These are phyloP conservation scores for Pestalotiopsis sp. DNA, from an alignment of 2,329 filamentous ascomycete species.

Conservation along the genomic window DNA sequence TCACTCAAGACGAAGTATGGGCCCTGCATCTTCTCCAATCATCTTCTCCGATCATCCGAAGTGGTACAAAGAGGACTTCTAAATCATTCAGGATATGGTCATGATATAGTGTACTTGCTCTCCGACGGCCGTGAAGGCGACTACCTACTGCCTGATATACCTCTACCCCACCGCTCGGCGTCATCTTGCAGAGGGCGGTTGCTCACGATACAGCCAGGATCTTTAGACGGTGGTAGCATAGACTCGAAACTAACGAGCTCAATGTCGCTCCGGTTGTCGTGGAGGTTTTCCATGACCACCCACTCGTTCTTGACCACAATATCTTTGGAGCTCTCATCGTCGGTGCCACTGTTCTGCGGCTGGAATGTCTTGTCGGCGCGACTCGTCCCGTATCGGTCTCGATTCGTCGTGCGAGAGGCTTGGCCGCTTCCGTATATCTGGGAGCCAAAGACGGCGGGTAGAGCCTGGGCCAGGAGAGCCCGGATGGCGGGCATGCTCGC, in stretches of 20 bases:
- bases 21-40: no score
- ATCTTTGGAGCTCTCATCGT: neutral
- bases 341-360: neutral
- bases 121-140: no score
- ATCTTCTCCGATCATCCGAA: no score
- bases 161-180: no score
- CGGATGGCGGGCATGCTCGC: constrained; percentile 25
- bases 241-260: constrained; percentile 4
- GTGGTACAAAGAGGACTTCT: no score
- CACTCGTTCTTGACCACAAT: constrained; percentile 1
- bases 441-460: neutral
- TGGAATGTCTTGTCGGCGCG: neutral
- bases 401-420: neutral
- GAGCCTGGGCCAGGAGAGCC: constrained; percentile 11
- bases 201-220: no score
- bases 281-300: neutral
- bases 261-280: constrained; percentile 1
- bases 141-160: no score
- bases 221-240: neutral
- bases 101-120: no score
- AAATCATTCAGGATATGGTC: no score
- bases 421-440: neutral
- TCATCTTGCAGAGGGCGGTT: no score
- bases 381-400: neutral
- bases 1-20: no score